Evolutionary conservation across 495 filamentous ascomycete species (phyloP).

Genomic region (Cairneyella variabilis): DNA sequence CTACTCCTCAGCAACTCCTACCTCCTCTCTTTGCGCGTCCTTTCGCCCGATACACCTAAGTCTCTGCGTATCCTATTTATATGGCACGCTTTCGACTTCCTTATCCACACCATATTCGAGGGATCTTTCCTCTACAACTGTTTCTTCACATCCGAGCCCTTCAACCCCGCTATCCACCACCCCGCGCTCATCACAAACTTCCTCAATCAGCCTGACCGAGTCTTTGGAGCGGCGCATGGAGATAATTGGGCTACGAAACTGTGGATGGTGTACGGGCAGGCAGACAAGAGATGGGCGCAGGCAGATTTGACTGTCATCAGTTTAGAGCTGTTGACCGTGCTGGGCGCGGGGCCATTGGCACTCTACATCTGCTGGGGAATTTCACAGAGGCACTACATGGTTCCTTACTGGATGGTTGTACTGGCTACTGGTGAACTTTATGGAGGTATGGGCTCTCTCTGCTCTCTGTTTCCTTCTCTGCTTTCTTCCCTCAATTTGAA

Average conservation of each 20-base stretch:
- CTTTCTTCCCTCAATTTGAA: neutral
- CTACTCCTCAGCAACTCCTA: conserved; percentile 45
- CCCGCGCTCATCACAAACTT: conserved; percentile 31
- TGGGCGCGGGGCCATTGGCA: conserved; percentile 70
- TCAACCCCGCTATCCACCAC: conserved; percentile 32
- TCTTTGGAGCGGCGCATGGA: conserved; percentile 73
- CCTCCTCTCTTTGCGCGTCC: conserved; percentile 36
- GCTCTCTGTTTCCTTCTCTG: neutral
- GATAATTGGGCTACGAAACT: conserved; percentile 38
- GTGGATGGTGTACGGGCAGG: conserved; percentile 93
- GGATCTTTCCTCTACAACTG: conserved; percentile 89
- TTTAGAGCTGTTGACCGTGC: conserved; percentile 82
- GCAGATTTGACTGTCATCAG: conserved; percentile 76
- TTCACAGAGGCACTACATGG: conserved; percentile 49
- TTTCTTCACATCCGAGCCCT: conserved; percentile 66
- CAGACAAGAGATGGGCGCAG: conserved; percentile 77
- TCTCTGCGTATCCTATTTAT: conserved; percentile 72
- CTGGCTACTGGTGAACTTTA: conserved; percentile 94
- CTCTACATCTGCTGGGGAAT: conserved; percentile 60
- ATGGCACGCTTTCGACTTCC: conserved; percentile 91
- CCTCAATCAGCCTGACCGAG: conserved; percentile 40
- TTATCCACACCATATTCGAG: conserved; percentile 87
- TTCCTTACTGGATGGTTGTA: conserved; percentile 66
- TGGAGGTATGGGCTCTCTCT: conserved; percentile 55
- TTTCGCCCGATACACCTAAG: conserved; percentile 32